Evolutionary conservation across 495 filamentous ascomycete genomes (phyloP).

Genomic region (Penicillium waksmanii): DNA sequence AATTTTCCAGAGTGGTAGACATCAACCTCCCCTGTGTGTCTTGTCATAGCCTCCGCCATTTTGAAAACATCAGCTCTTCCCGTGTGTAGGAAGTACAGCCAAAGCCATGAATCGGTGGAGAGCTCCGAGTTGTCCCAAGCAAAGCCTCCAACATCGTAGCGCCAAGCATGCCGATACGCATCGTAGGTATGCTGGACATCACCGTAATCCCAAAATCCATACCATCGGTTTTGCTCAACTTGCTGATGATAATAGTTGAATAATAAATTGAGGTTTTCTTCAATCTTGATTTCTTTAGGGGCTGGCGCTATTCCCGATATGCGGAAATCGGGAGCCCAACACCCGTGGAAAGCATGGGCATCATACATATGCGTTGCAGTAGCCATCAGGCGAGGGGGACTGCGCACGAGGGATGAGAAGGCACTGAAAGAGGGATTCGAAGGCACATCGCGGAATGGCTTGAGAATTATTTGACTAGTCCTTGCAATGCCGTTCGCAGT

Average conservation of each 20-base stretch:
- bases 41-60: slow-evolving; percentile 51
- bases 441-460: slow-evolving; percentile 45
- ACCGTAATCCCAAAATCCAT: slow-evolving; percentile 56
- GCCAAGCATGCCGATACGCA: slow-evolving; percentile 50
- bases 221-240: slow-evolving; percentile 50
- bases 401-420: slow-evolving; percentile 35
- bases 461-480: slow-evolving; percentile 50
- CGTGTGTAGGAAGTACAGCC: slow-evolving; percentile 55
- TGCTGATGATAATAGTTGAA: slow-evolving; percentile 50
- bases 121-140: slow-evolving; percentile 60
- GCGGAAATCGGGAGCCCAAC: slow-evolving; percentile 39
- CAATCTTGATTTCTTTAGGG: slow-evolving; percentile 26
- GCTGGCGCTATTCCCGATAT: not conserved
- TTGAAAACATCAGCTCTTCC: slow-evolving; percentile 49
- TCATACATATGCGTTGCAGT: slow-evolving; percentile 42
- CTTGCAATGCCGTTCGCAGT: slow-evolving; percentile 52
- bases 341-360: slow-evolving; percentile 44
- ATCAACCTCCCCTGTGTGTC: slow-evolving; percentile 55
- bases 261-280: slow-evolving; percentile 46
- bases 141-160: slow-evolving; percentile 56
- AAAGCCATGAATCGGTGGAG: slow-evolving; percentile 55
- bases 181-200: slow-evolving; percentile 58
- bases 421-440: slow-evolving; percentile 32
- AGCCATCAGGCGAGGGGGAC: slow-evolving; percentile 43
- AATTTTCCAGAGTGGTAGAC: slow-evolving; percentile 51